These are phyloP conservation scores for Malassezia japonica DNA, from an alignment of 1,284 basidiomycete species.

Conservation along the genomic window DNA sequence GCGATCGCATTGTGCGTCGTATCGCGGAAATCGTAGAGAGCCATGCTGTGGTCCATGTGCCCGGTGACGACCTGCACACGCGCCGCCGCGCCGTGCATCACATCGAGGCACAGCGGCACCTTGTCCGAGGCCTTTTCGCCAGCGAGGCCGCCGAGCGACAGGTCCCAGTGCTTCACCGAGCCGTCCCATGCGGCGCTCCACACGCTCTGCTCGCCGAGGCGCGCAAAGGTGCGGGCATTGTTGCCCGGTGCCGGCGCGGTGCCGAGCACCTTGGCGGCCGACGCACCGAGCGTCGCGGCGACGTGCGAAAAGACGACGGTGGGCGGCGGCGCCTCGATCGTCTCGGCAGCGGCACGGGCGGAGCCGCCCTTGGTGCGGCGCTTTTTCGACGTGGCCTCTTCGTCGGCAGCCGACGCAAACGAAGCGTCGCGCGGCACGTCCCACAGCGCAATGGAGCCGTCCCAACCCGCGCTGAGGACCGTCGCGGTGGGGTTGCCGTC, in stretches of 20 bases:
- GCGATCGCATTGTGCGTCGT: conserved; percentile 17
- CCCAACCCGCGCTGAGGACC: conserved; percentile 34
- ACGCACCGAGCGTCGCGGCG: conserved; percentile 3
- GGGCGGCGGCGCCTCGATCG: conserved; percentile 3
- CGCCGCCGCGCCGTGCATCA: conserved; percentile 1
- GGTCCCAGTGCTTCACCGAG: conserved; percentile 35
- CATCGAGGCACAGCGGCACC: conserved; percentile 28
- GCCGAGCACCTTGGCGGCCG: conserved; percentile 12
- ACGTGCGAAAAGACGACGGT: conserved; percentile 15
- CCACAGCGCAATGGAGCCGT: conserved; percentile 38
- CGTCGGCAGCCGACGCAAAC: neutral
- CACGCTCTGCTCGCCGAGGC: conserved; percentile 13
- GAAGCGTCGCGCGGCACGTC: conserved; percentile 18
- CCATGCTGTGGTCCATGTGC: conserved; percentile 33
- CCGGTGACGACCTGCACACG: conserved; percentile 23
- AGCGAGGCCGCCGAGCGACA: conserved; percentile 18
- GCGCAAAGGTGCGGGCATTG: conserved; percentile 20
- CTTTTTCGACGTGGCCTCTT: conserved; percentile 11
- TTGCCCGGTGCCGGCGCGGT: conserved; percentile 19
- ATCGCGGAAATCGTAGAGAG: conserved; percentile 37
- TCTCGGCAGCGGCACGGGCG: conserved; percentile 20
- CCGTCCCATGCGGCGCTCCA: conserved; percentile 41
- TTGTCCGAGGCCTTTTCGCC: conserved; percentile 23
- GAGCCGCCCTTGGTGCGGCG: conserved; percentile 9
- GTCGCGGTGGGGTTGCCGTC: conserved; percentile 6